Conservation (phyloP, 306 rosid genomes). For the Lathyrus sativus region DNA sequence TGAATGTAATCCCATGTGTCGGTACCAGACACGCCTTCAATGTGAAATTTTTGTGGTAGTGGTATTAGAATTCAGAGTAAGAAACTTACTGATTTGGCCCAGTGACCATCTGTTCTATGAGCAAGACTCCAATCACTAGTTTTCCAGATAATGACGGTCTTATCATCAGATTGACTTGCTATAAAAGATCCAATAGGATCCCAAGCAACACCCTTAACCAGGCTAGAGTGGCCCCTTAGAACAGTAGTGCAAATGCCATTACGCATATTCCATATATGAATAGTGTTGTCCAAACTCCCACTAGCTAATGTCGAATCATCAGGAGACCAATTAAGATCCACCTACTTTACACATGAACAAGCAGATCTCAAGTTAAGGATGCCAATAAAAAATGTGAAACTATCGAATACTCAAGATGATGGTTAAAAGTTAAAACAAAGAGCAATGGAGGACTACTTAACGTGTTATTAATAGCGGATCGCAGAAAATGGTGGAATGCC, state of each 20-base stretch:
- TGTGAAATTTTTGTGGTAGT: background rate
- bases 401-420: conserved; percentile 9
- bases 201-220: conserved; percentile 98
- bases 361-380: conserved; percentile 57
- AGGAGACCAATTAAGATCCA: conserved; percentile 99
- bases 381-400: conserved; percentile 28
- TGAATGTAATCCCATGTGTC: background rate
- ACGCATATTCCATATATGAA: conserved; percentile 95
- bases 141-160: conserved; percentile 96
- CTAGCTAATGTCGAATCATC: conserved; percentile 96
- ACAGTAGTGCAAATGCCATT: conserved; percentile 96
- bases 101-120: conserved; percentile 96
- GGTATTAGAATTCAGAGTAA: conserved; percentile 7
- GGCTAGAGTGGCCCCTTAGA: conserved; percentile 98
- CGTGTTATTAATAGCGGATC: no score
- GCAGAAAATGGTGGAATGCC: no score
- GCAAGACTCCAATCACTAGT: conserved; percentile 99
- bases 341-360: conserved; percentile 95
- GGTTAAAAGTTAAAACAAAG: conserved; percentile 16
- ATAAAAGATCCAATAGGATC: conserved; percentile 98
- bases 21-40: background rate
- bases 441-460: background rate
- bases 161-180: conserved; percentile 99
- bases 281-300: conserved; percentile 94
- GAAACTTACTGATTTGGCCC: conserved; percentile 91